Percentiles rank a stretch among this genome's conserved stretches.
Evolutionary conservation across 2,329 filamentous ascomycete species (phyloP).

Genomic region (Cladorrhinum sp.): DNA sequence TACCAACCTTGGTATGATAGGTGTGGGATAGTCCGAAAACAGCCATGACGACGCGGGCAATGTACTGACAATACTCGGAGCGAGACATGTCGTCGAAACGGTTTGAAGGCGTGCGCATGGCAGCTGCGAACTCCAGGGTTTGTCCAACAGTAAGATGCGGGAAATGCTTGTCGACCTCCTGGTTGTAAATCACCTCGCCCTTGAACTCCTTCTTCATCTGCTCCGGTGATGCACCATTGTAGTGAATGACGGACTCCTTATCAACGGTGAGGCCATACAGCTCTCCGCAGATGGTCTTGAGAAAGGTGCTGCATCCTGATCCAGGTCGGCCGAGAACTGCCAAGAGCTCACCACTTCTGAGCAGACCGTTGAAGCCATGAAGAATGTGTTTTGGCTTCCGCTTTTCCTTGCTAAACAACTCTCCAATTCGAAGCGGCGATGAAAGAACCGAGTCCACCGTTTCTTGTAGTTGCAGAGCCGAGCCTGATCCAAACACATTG

Average conservation of each 20-base stretch:
- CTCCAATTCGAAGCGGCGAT: conserved; percentile 55
- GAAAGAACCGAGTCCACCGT: conserved; percentile 60
- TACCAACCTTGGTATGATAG: conserved; percentile 69
- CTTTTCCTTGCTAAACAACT: conserved; percentile 44
- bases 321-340: conserved; percentile 66
- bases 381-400: conserved; percentile 58
- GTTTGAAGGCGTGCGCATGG: conserved; percentile 64
- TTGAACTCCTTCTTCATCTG: conserved; percentile 59
- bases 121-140: conserved; percentile 70
- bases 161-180: conserved; percentile 73
- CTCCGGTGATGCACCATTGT: conserved; percentile 56
- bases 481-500: conserved; percentile 64
- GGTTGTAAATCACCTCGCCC: conserved; percentile 70
- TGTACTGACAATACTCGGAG: conserved; percentile 57
- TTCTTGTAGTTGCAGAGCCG: conserved; percentile 65
- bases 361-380: conserved; percentile 60
- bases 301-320: conserved; percentile 61
- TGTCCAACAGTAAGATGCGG: conserved; percentile 73
- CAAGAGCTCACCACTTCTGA: conserved; percentile 64
- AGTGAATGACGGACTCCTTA: conserved; percentile 52
- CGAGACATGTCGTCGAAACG: conserved; percentile 61
- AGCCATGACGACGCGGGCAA: conserved; percentile 66
- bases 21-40: conserved; percentile 71
- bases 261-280: conserved; percentile 56
- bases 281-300: conserved; percentile 61